phyloP scores from a whole-genome alignment of 495 filamentous ascomycete species.

The Cetradonia linearis region DNA sequence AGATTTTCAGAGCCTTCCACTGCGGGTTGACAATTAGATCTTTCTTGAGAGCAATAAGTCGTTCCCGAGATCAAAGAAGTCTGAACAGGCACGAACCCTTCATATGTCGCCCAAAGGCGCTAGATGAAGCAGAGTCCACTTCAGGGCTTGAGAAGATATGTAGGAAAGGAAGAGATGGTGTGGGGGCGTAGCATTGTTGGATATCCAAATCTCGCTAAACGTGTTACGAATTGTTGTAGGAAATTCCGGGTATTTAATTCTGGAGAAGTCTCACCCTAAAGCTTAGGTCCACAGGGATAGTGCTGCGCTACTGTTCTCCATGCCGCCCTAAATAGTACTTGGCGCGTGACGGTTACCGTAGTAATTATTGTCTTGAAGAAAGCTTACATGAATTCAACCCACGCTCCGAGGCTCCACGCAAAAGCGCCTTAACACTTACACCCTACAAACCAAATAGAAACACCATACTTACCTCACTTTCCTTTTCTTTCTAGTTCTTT shows the following conservation, averaged over 20 bases:
- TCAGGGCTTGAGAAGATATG: background rate
- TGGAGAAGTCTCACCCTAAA: background rate
- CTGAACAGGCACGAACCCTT: background rate
- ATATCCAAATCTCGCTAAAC: background rate
- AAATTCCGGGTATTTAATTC: background rate
- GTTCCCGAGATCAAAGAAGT: background rate
- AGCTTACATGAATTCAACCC: background rate
- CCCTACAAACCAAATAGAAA: background rate
- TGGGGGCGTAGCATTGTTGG: background rate
- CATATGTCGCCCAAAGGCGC: background rate
- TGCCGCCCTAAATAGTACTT: too few species aligned
- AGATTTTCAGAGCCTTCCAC: constrained; percentile 11
- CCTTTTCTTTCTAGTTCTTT: background rate
- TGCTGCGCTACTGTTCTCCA: too few species aligned
- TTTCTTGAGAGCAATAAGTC: background rate
- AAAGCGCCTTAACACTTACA: background rate
- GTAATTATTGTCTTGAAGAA: too few species aligned
- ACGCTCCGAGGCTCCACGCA: too few species aligned
- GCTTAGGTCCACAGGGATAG: too few species aligned
- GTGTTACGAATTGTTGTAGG: background rate
- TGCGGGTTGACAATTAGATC: background rate
- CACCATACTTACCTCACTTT: background rate
- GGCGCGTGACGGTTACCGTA: too few species aligned
- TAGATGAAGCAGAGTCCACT: background rate
- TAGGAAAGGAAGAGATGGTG: background rate